These are phyloP conservation scores for Clonostachys solani DNA, from an alignment of 2,329 filamentous ascomycete species.

Conservation along the genomic window DNA sequence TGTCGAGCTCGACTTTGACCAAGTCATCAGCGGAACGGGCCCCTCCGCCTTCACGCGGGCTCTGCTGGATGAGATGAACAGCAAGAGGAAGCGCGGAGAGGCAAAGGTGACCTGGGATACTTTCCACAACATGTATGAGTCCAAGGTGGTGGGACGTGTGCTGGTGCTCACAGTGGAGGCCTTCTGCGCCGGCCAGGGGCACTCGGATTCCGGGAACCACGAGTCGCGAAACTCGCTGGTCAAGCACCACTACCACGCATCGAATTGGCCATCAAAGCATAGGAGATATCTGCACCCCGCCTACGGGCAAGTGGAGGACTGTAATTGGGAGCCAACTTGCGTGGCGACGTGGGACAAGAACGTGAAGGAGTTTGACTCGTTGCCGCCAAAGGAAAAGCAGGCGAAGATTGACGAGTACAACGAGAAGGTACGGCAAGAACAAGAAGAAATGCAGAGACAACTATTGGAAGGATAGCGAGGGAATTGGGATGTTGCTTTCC, in stretches of 20 bases:
- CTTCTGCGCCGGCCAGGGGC: constrained; percentile 17
- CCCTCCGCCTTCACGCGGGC: constrained; percentile 23
- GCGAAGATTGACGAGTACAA: constrained; percentile 28
- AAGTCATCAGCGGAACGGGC: constrained; percentile 41
- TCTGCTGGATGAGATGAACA: constrained; percentile 28
- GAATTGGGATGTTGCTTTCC: no score
- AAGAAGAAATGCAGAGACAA: background rate
- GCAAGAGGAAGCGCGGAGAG: constrained; percentile 8
- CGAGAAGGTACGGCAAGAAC: background rate
- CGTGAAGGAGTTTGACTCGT: constrained; percentile 52
- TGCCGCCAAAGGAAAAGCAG: constrained; percentile 56
- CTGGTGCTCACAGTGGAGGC: constrained; percentile 16
- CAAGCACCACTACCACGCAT: constrained; percentile 73
- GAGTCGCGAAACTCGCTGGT: constrained; percentile 54
- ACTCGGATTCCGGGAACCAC: constrained; percentile 17
- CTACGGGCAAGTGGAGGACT: constrained; percentile 66
- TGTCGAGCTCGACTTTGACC: constrained; percentile 60
- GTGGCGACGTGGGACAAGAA: constrained; percentile 63
- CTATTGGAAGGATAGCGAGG: no score
- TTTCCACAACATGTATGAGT: constrained; percentile 7
- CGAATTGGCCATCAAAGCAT: constrained; percentile 64
- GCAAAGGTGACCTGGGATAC: constrained; percentile 39
- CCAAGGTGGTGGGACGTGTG: constrained; percentile 8
- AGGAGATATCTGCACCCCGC: constrained; percentile 64
- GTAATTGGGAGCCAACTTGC: constrained; percentile 65